Conservation (phyloP, 768 basidiomycete species). For the Phallus indusiatus region DNA sequence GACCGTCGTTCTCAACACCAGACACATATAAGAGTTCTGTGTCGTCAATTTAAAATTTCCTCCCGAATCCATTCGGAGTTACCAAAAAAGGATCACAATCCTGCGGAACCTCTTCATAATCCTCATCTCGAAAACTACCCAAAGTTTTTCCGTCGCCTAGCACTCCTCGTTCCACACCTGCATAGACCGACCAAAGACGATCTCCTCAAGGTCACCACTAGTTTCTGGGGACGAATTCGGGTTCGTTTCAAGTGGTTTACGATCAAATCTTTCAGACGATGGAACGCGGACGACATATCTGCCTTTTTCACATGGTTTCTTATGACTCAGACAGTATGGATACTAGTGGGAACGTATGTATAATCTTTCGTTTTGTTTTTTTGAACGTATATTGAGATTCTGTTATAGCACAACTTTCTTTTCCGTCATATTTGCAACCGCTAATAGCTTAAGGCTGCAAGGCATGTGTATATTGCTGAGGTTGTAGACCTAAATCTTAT, state of each 20-base stretch:
- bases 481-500: neutral
- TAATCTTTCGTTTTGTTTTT: neutral
- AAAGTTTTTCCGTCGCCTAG: constrained; percentile 71
- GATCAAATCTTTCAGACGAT: constrained; percentile 87
- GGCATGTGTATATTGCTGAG: constrained; percentile 32
- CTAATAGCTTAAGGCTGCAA: constrained; percentile 82
- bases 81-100: neutral
- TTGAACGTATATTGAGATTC: neutral
- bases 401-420: constrained; percentile 81
- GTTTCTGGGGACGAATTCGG: constrained; percentile 83
- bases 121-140: constrained; percentile 56
- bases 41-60: constrained; percentile 4
- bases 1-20: neutral
- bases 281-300: constrained; percentile 94
- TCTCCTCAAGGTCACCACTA: constrained; percentile 73
- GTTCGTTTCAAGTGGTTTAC: constrained; percentile 98
- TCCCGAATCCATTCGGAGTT: constrained; percentile 14
- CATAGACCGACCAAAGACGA: constrained; percentile 77
- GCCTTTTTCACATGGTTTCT: constrained; percentile 95
- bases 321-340: constrained; percentile 93
- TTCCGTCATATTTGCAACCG: constrained; percentile 81
- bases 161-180: constrained; percentile 59
- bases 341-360: constrained; percentile 85
- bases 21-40: neutral
- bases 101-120: neutral